phyloP scores from a whole-genome alignment of 805 yeast genomes.

The Danielia reshetovae region DNA sequence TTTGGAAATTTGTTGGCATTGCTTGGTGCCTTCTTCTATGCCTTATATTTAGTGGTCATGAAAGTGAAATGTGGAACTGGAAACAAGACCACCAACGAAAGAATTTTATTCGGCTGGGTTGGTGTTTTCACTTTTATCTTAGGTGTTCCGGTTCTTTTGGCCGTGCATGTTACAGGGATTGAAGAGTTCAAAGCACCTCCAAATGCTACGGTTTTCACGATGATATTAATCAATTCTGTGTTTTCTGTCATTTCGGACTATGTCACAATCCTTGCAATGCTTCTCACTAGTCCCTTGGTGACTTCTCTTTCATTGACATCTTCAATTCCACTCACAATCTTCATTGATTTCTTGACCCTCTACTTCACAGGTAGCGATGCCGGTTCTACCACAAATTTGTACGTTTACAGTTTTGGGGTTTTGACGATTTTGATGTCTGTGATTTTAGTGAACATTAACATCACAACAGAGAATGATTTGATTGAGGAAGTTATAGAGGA shows the following conservation, averaged over 20 bases:
- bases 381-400: conserved; percentile 18
- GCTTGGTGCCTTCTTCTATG: conserved; percentile 44
- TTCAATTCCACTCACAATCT: conserved; percentile 49
- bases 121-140: conserved; percentile 41
- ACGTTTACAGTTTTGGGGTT: conserved; percentile 45
- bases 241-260: conserved; percentile 49
- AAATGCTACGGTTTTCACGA: conserved; percentile 24
- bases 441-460: conserved; percentile 40
- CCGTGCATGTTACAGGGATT: conserved; percentile 33
- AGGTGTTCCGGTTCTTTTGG: conserved; percentile 36
- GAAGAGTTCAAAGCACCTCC: conserved; percentile 43
- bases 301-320: conserved; percentile 50
- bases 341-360: conserved; percentile 41
- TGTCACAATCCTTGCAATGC: conserved; percentile 46
- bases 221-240: conserved; percentile 39
- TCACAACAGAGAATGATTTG: conserved; percentile 41
- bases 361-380: conserved; percentile 18
- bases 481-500: conserved; percentile 46
- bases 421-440: conserved; percentile 44
- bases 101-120: conserved; percentile 43
- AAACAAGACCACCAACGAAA: conserved; percentile 42
- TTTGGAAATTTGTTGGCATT: conserved; percentile 46
- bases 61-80: conserved; percentile 43
- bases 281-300: conserved; percentile 51
- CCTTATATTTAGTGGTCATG: conserved; percentile 42